phyloP scores from a whole-genome alignment of 352 stramenopile genomes.

The Lagenidium sp. region DNA sequence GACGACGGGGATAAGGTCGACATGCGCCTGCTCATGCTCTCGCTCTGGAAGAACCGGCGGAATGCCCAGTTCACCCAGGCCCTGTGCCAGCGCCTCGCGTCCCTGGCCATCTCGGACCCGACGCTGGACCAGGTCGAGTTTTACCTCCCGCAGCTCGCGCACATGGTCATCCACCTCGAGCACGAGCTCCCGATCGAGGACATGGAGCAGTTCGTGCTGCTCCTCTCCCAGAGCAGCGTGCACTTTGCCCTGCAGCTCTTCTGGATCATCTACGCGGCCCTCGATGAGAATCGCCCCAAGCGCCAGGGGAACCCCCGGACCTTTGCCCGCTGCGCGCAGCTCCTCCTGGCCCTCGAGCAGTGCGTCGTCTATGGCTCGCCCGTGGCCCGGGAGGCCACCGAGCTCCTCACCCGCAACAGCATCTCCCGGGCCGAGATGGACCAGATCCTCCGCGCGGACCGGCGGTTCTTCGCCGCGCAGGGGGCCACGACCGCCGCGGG shows the following conservation, averaged over 20 bases:
- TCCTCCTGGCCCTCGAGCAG: constrained; percentile 72
- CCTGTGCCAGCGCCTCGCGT: constrained; percentile 48
- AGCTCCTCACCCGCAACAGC: constrained; percentile 48
- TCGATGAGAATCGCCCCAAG: constrained; percentile 77
- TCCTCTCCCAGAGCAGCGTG: constrained; percentile 64
- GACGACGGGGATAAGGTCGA: constrained; percentile 56
- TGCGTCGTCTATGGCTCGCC: constrained; percentile 74
- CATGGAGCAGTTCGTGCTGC: constrained; percentile 74
- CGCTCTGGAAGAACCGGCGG: constrained; percentile 61
- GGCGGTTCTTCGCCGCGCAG: constrained; percentile 64
- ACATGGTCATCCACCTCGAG: constrained; percentile 80
- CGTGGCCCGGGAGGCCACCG: constrained; percentile 35
- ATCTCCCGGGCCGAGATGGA: constrained; percentile 69
- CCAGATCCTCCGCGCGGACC: constrained; percentile 56
- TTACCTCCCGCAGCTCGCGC: constrained; percentile 68
- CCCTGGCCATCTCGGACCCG: constrained; percentile 30
- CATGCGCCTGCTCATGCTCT: constrained; percentile 62
- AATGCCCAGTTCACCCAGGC: constrained; percentile 48
- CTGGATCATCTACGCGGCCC: constrained; percentile 71
- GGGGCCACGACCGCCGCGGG: constrained; percentile 11
- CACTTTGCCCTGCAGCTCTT: constrained; percentile 82
- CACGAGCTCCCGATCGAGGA: constrained; percentile 63
- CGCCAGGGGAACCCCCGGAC: constrained; percentile 48
- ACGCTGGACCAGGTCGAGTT: constrained; percentile 76
- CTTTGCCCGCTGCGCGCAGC: constrained; percentile 55